These are phyloP conservation scores for Botrytis cinerea DNA, from an alignment of 2,329 filamentous ascomycete species.

Conservation along the genomic window DNA sequence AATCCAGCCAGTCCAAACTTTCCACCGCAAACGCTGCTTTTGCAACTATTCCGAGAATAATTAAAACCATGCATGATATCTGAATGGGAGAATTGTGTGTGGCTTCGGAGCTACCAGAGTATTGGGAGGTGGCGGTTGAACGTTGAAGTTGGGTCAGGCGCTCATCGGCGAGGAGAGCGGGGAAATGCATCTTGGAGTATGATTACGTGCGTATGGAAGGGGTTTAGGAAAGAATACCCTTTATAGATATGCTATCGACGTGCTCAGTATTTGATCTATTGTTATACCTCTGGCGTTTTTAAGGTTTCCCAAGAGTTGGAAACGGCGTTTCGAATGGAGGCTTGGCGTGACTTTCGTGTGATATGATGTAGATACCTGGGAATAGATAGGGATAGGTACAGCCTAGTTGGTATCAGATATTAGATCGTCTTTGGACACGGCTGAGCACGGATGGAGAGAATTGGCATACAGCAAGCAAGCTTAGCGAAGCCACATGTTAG, in stretches of 20 bases:
- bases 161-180: conserved; percentile 13
- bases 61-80: neutral
- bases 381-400: neutral
- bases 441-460: neutral
- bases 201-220: neutral
- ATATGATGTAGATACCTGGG: neutral
- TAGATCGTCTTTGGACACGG: neutral
- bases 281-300: neutral
- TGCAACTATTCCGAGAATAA: neutral
- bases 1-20: conserved; percentile 14
- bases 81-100: conserved; percentile 3
- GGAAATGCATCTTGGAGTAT: conserved; percentile 13
- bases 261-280: neutral
- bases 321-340: neutral
- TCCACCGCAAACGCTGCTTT: conserved; percentile 1
- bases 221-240: conserved; percentile 1
- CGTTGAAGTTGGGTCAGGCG: neutral
- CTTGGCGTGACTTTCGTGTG: neutral
- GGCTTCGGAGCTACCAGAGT: neutral
- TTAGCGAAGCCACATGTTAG: neutral
- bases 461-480: neutral
- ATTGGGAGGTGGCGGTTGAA: neutral
- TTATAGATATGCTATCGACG: neutral
- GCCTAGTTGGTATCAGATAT: neutral
- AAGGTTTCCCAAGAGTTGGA: neutral